Conservation (phyloP, 169 alveolate species). For the Cryptosporidium muris region DNA sequence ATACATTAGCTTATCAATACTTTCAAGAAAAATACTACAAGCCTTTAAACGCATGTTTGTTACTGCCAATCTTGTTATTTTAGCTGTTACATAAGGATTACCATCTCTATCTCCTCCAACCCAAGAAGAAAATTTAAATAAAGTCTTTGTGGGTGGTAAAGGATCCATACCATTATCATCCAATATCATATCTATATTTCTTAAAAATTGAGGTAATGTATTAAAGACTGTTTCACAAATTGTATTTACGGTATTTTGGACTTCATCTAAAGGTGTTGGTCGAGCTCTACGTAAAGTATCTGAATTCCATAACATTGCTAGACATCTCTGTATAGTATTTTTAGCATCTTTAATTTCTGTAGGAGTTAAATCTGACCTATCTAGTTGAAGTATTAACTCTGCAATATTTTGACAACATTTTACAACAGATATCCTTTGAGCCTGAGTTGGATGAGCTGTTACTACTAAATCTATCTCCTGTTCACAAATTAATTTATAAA, state of each 20-base stretch:
- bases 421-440: constrained; percentile 79
- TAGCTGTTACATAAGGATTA: constrained; percentile 85
- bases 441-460: constrained; percentile 85
- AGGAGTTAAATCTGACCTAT: constrained; percentile 76
- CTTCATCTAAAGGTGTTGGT: constrained; percentile 84
- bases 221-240: constrained; percentile 78
- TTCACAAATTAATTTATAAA: constrained; percentile 72
- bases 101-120: constrained; percentile 89
- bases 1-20: constrained; percentile 60
- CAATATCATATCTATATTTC: constrained; percentile 77
- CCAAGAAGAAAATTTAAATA: constrained; percentile 82
- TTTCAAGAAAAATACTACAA: constrained; percentile 70
- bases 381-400: constrained; percentile 77
- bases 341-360: constrained; percentile 74
- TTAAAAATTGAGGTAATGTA: constrained; percentile 75
- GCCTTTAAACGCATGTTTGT: constrained; percentile 77
- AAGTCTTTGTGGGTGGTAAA: constrained; percentile 75
- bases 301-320: constrained; percentile 79
- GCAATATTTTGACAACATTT: constrained; percentile 76
- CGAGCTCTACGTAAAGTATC: constrained; percentile 80
- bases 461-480: constrained; percentile 79
- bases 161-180: constrained; percentile 77
- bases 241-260: constrained; percentile 46
- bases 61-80: constrained; percentile 79
- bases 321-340: constrained; percentile 75